Evolutionary conservation across 768 basidiomycete genomes (phyloP).

Genomic region (Leucocoprinus leucothites): DNA sequence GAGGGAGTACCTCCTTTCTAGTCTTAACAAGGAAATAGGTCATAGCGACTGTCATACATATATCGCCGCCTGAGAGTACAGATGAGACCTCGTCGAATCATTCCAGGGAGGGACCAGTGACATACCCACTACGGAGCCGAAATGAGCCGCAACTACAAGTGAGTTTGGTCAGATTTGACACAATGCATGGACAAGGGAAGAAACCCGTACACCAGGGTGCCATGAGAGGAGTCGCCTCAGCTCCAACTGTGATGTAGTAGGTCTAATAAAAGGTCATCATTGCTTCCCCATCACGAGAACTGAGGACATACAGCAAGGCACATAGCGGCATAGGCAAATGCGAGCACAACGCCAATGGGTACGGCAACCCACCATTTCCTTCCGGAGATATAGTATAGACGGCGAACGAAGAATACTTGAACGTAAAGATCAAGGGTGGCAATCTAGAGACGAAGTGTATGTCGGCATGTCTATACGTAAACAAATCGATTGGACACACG

Average conservation of each 20-base stretch:
- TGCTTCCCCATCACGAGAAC: neutral
- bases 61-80: conserved; percentile 24
- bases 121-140: conserved; percentile 9
- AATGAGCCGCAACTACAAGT: conserved; percentile 8
- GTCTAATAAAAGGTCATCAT: conserved; percentile 17
- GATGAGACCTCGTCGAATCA: neutral
- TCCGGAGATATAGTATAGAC: conserved; percentile 27
- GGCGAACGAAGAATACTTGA: conserved; percentile 29
- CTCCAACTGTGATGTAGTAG: conserved; percentile 24
- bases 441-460: conserved; percentile 17
- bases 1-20: conserved; percentile 27
- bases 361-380: conserved; percentile 20
- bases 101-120: neutral
- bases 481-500: conserved; percentile 14
- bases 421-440: conserved; percentile 30
- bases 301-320: conserved; percentile 24
- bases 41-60: conserved; percentile 23
- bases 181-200: neutral
- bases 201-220: conserved; percentile 26
- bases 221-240: conserved; percentile 16
- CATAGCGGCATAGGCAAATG: conserved; percentile 27
- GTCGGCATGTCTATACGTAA: neutral
- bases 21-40: conserved; percentile 27
- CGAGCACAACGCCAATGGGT: conserved; percentile 20
- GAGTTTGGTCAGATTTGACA: neutral